phyloP scores from a whole-genome alignment of 1,284 basidiomycete genomes.

The Cutaneotrichosporon sp. region DNA sequence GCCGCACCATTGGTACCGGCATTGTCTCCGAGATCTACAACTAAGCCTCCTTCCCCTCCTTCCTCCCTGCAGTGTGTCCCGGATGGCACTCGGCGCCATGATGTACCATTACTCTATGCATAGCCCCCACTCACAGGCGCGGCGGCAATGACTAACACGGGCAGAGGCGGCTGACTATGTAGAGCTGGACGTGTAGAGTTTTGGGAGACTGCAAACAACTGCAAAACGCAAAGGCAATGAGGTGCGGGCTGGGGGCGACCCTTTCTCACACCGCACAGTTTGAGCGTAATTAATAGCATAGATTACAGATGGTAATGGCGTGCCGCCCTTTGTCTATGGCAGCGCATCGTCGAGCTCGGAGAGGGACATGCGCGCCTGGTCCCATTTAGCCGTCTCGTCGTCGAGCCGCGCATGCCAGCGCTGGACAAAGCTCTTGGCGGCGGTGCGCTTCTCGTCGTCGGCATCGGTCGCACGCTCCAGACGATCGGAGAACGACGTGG shows the following conservation, averaged over 20 bases:
- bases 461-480: constrained; percentile 1
- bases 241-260: too few species aligned
- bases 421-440: constrained; percentile 13
- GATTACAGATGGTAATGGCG: constrained; percentile 3
- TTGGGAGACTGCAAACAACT: too few species aligned
- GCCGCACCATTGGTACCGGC: constrained; percentile 79
- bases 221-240: too few species aligned
- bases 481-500: neutral
- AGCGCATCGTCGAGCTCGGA: constrained; percentile 14
- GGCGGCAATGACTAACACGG: too few species aligned
- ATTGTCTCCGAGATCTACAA: constrained; percentile 9
- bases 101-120: neutral
- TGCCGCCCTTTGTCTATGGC: too few species aligned
- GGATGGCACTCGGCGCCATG: neutral
- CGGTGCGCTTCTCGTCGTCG: constrained; percentile 9
- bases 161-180: too few species aligned
- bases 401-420: constrained; percentile 30
- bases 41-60: neutral
- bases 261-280: too few species aligned
- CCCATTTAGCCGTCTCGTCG: constrained; percentile 27
- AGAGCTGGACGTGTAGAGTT: too few species aligned
- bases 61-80: too few species aligned
- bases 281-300: too few species aligned
- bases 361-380: constrained; percentile 21
- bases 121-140: too few species aligned